Percentiles rank a stretch among this genome's conserved stretches.
These are phyloP conservation scores for Corniculantispora saksenae DNA, from an alignment of 2,329 filamentous ascomycete genomes.

Conservation along the genomic window DNA sequence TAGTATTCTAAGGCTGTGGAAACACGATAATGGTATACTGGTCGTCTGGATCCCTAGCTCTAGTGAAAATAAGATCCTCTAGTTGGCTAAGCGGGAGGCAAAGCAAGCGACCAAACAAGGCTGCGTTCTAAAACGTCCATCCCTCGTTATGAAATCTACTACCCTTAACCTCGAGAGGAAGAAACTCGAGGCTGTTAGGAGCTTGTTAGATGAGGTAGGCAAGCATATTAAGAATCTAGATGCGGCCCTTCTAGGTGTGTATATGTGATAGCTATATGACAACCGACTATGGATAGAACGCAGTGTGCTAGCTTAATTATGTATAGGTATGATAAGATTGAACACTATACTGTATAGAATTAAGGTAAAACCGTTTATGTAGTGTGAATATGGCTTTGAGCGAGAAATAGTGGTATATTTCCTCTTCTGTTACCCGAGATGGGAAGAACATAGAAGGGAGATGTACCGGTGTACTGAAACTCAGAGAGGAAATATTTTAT, in stretches of 20 bases:
- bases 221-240: constrained; percentile 22
- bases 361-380: background rate
- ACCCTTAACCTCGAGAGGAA: background rate
- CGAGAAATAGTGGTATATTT: background rate
- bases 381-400: background rate
- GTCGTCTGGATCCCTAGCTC: too few relatives aligned
- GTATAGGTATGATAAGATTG: background rate
- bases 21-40: too few relatives aligned
- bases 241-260: constrained; percentile 21
- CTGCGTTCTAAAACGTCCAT: background rate
- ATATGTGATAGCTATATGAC: constrained; percentile 25
- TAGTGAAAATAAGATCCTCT: too few relatives aligned
- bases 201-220: constrained; percentile 14
- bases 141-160: too few relatives aligned
- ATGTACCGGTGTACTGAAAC: background rate
- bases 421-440: background rate
- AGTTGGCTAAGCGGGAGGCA: background rate
- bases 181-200: constrained; percentile 4
- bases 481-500: background rate
- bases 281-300: background rate
- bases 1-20: too few relatives aligned
- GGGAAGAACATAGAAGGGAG: background rate
- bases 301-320: background rate
- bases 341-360: background rate
- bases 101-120: background rate